Percentiles rank a stretch among this genome's conserved stretches.
These are phyloP conservation scores for Xylaria bambusicola DNA, from an alignment of 495 filamentous ascomycete genomes.

Conservation along the genomic window DNA sequence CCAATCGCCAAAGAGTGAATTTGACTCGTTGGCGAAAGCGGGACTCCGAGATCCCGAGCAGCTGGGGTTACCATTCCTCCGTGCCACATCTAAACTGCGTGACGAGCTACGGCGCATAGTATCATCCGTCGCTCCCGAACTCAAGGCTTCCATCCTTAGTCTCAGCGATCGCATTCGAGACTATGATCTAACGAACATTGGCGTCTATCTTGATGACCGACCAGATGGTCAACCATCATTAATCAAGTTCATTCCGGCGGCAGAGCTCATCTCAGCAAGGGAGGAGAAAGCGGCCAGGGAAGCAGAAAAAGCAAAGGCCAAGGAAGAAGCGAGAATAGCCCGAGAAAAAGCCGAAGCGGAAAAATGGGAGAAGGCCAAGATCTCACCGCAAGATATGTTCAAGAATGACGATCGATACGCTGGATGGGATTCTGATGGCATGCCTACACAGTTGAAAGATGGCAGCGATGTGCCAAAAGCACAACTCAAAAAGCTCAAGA, in stretches of 20 bases:
- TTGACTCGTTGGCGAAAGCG: slow-evolving; percentile 39
- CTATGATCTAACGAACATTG: slow-evolving; percentile 72
- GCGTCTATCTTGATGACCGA: slow-evolving; percentile 87
- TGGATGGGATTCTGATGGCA: slow-evolving; percentile 83
- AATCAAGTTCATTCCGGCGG: slow-evolving; percentile 75
- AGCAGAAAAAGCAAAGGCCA: slow-evolving; percentile 56
- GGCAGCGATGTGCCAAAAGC: slow-evolving; percentile 84
- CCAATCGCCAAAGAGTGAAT: slow-evolving; percentile 44
- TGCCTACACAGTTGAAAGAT: slow-evolving; percentile 73
- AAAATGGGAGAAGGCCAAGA: slow-evolving; percentile 70
- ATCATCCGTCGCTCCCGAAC: slow-evolving; percentile 49
- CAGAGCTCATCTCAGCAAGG: slow-evolving; percentile 69
- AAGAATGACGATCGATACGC: slow-evolving; percentile 68
- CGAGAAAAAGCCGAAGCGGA: slow-evolving; percentile 53
- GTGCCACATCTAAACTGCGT: slow-evolving; percentile 64
- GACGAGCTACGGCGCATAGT: slow-evolving; percentile 67
- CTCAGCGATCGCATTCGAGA: slow-evolving; percentile 83
- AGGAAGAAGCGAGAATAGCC: slow-evolving; percentile 62
- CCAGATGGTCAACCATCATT: slow-evolving; percentile 65
- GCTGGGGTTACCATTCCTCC: slow-evolving; percentile 64
- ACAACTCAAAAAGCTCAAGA: slow-evolving; percentile 78
- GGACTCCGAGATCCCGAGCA: slow-evolving; percentile 49
- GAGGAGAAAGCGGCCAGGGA: slow-evolving; percentile 65
- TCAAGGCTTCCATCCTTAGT: slow-evolving; percentile 61
- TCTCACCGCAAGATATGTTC: slow-evolving; percentile 71